Conservation (phyloP, 2,329 filamentous ascomycete species). For the Pseudogymnoascus destructans region DNA sequence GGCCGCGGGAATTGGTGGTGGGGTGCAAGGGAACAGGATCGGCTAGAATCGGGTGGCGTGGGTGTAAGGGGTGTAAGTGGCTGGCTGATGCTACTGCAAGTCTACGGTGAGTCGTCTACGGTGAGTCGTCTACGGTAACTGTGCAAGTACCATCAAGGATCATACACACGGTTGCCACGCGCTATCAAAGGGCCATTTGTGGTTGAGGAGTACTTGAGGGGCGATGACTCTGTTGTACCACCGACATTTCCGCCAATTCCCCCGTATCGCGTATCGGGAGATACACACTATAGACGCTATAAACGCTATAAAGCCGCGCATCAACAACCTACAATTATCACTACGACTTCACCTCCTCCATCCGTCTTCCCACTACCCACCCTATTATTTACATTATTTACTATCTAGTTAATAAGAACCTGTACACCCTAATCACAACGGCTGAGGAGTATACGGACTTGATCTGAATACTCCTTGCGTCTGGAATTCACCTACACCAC, state of each 20-base stretch:
- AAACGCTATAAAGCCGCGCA: not conserved
- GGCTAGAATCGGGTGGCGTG: not conserved
- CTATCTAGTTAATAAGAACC: not conserved
- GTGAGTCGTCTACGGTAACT: not conserved
- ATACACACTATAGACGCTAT: not conserved
- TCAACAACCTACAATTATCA: not conserved
- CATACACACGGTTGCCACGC: not conserved
- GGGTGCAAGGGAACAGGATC: not conserved
- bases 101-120: not conserved
- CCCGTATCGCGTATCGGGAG: not conserved
- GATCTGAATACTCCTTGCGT: constrained; percentile 53
- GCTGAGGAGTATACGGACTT: constrained; percentile 49
- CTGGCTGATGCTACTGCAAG: not conserved
- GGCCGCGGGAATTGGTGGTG: not conserved
- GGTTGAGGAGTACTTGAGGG: too few relatives aligned
- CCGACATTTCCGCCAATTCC: not conserved
- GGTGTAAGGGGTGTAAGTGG: not conserved
- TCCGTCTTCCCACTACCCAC: not conserved
- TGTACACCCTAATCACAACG: constrained; percentile 30
- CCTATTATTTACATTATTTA: too few relatives aligned
- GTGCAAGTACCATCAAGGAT: not conserved
- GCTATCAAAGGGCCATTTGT: too few relatives aligned
- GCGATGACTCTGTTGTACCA: too few relatives aligned
- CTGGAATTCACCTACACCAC: constrained; percentile 31
- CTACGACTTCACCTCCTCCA: not conserved